A percentile compares a stretch with the other conserved stretches of the same genome.
phyloP scores from a whole-genome alignment of 208 protist genomes.

The Tritrichomonas musculus region DNA sequence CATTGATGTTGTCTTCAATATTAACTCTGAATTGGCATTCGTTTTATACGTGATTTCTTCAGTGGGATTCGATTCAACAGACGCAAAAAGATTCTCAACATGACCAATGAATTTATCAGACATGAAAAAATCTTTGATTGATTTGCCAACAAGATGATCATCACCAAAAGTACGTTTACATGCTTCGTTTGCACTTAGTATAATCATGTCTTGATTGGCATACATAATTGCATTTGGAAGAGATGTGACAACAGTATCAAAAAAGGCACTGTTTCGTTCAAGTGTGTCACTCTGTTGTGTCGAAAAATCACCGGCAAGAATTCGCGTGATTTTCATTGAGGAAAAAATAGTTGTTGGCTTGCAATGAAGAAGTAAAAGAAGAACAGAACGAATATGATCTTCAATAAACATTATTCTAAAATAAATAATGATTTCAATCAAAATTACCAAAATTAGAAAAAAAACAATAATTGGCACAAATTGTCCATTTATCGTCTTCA shows the following conservation, averaged over 20 bases:
- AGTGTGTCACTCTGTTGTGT: background rate
- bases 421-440: background rate
- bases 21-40: too few relatives aligned
- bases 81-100: too few relatives aligned
- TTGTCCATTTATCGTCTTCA: background rate
- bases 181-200: too few relatives aligned
- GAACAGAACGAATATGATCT: background rate
- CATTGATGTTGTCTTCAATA: too few relatives aligned
- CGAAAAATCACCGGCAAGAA: background rate
- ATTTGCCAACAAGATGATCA: too few relatives aligned
- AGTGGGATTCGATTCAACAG: too few relatives aligned
- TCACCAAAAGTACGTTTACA: too few relatives aligned
- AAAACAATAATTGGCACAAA: background rate
- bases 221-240: background rate
- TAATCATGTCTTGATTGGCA: background rate
- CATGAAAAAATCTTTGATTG: too few relatives aligned
- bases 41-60: too few relatives aligned
- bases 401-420: background rate
- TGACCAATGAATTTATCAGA: too few relatives aligned
- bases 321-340: background rate
- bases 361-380: background rate
- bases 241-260: background rate
- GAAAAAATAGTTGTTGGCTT: background rate
- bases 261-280: background rate
- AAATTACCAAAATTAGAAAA: background rate